Evolutionary conservation across 768 basidiomycete genomes (phyloP).

Genomic region (Mycena amicta): DNA sequence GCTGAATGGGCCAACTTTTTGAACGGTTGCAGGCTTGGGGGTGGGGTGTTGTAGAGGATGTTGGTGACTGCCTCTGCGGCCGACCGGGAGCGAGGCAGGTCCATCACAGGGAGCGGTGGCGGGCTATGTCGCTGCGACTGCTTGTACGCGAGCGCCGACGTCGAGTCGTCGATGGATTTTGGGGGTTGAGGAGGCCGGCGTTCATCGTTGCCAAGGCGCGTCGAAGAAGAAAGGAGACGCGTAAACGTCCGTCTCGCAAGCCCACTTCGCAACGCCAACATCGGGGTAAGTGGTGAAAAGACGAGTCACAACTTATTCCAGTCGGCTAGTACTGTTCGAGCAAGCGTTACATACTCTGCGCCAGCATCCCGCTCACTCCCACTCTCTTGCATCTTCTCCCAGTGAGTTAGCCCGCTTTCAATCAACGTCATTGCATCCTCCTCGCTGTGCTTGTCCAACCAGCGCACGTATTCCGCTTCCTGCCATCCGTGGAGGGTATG

Average conservation of each 20-base stretch:
- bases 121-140: slow-evolving; percentile 67
- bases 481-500: slow-evolving; percentile 92
- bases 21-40: slow-evolving; percentile 87
- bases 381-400: slow-evolving; percentile 72
- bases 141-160: slow-evolving; percentile 94
- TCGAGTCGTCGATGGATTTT: slow-evolving; percentile 86
- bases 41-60: slow-evolving; percentile 95
- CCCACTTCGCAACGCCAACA: slow-evolving; percentile 34
- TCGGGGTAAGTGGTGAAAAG: slow-evolving; percentile 12
- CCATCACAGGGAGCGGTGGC: slow-evolving; percentile 83
- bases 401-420: slow-evolving; percentile 74
- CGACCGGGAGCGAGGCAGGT: slow-evolving; percentile 78
- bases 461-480: slow-evolving; percentile 93
- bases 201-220: slow-evolving; percentile 32
- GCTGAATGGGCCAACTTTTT: slow-evolving; percentile 68
- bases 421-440: slow-evolving; percentile 81
- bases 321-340: slow-evolving; percentile 63
- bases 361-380: slow-evolving; percentile 53
- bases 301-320: slow-evolving; percentile 26
- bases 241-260: slow-evolving; percentile 28
- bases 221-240: slow-evolving; percentile 43
- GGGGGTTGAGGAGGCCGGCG: slow-evolving; percentile 62
- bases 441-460: slow-evolving; percentile 89
- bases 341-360: slow-evolving; percentile 66
- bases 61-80: slow-evolving; percentile 98